These are phyloP conservation scores for Pythium aristosporum DNA, from an alignment of 352 stramenopile genomes.

Conservation along the genomic window DNA sequence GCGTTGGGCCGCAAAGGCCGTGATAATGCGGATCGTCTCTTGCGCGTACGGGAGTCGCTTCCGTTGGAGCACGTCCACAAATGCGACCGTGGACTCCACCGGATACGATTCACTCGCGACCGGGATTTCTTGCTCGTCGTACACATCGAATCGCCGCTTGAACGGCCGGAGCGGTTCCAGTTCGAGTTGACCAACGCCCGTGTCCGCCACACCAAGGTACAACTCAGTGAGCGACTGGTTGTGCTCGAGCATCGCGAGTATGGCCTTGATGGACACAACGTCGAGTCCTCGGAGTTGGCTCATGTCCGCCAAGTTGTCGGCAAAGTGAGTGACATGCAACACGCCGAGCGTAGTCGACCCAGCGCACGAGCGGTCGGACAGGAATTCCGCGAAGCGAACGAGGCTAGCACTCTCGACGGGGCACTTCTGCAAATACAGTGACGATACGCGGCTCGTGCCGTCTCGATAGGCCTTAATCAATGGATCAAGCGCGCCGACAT, in stretches of 20 bases:
- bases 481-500: slow-evolving; percentile 9
- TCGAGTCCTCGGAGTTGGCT: slow-evolving; percentile 6
- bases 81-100: slow-evolving; percentile 4
- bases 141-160: slow-evolving; percentile 12
- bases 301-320: background rate
- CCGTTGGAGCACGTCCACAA: slow-evolving; percentile 11
- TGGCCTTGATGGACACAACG: background rate
- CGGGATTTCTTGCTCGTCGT: slow-evolving; percentile 18
- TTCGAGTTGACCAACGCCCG: slow-evolving; percentile 3
- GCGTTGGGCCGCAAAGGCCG: slow-evolving; percentile 6
- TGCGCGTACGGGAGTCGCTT: slow-evolving; percentile 5
- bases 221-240: slow-evolving; percentile 20
- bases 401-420: slow-evolving; percentile 7
- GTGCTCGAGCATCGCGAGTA: slow-evolving; percentile 12
- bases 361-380: background rate
- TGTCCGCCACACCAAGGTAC: slow-evolving; percentile 13
- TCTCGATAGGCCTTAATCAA: slow-evolving; percentile 7
- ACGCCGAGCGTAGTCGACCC: slow-evolving; percentile 17
- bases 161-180: slow-evolving; percentile 11
- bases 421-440: slow-evolving; percentile 15
- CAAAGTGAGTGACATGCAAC: slow-evolving; percentile 12
- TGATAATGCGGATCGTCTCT: slow-evolving; percentile 9
- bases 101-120: slow-evolving; percentile 9
- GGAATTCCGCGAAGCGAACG: slow-evolving; percentile 11
- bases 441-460: slow-evolving; percentile 14